phyloP scores from a whole-genome alignment of 257 asterid species.

The Lithospermum erythrorhizon region DNA sequence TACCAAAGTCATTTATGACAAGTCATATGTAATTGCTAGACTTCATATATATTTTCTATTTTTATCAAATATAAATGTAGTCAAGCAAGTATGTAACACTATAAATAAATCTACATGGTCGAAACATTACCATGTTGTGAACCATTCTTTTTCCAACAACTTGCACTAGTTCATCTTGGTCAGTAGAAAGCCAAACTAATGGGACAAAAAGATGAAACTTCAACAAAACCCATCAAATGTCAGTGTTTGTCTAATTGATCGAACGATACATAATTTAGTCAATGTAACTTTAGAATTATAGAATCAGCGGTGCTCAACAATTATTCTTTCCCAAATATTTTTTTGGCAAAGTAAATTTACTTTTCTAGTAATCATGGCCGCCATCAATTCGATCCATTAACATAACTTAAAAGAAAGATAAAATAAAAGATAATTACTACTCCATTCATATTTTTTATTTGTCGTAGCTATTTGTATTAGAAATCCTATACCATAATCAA shows the following conservation, averaged over 20 bases:
- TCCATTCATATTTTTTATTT: no score
- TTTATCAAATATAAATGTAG: no score
- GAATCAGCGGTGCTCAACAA: constrained; percentile 32
- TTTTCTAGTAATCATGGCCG: constrained; percentile 28
- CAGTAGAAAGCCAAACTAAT: constrained; percentile 10
- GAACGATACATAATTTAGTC: background rate
- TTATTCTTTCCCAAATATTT: constrained; percentile 26
- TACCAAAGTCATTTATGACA: no score
- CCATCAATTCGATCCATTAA: constrained; percentile 25
- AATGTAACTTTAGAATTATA: constrained; percentile 20
- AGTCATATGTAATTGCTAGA: no score
- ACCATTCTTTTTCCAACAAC: constrained; percentile 1
- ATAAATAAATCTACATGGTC: no score
- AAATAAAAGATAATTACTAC: no score
- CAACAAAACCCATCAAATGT: background rate
- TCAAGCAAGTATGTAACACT: no score
- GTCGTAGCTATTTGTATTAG: no score
- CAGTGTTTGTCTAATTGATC: background rate
- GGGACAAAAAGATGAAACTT: background rate
- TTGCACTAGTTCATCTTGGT: background rate
- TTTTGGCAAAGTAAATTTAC: constrained; percentile 19
- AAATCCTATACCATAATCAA: no score
- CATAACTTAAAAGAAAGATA: no score
- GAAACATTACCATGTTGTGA: background rate
- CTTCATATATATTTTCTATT: no score